Evolutionary conservation across 345 rosid genomes (phyloP).

Genomic region (Draba incana): DNA sequence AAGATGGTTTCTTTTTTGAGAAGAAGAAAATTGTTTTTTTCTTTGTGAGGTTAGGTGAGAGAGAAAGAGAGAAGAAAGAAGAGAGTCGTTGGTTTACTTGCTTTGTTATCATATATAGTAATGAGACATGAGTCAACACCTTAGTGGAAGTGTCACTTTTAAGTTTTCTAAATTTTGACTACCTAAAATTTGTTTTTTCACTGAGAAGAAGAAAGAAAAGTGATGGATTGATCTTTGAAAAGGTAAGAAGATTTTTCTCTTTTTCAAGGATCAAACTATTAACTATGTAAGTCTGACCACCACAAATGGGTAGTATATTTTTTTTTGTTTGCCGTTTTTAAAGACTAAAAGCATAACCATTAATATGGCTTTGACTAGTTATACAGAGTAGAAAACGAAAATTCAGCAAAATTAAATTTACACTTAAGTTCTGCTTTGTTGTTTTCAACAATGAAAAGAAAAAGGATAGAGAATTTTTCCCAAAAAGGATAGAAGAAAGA

Average conservation of each 20-base stretch:
- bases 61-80: conserved; percentile 17
- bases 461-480: not conserved
- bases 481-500: no score
- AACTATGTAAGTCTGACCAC: conserved; percentile 10
- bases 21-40: not conserved
- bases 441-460: conserved; percentile 1
- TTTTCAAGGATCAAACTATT: not conserved
- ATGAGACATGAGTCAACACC: conserved; percentile 27
- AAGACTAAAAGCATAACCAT: conserved; percentile 21
- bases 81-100: conserved; percentile 35
- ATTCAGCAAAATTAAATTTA: no score
- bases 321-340: conserved; percentile 16
- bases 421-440: not conserved
- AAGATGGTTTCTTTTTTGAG: not conserved
- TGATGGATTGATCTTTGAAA: conserved; percentile 16
- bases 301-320: not conserved
- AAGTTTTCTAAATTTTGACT: conserved; percentile 36
- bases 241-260: not conserved
- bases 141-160: conserved; percentile 34
- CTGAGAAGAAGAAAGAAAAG: conserved; percentile 29
- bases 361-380: conserved; percentile 11
- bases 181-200: conserved; percentile 31
- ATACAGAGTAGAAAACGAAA: not conserved
- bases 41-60: conserved; percentile 27
- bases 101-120: conserved; percentile 28